Percentiles rank a stretch among this genome's conserved stretches.
These are phyloP conservation scores for Rosa rugosa DNA, from an alignment of 306 rosid genomes.

Conservation along the genomic window DNA sequence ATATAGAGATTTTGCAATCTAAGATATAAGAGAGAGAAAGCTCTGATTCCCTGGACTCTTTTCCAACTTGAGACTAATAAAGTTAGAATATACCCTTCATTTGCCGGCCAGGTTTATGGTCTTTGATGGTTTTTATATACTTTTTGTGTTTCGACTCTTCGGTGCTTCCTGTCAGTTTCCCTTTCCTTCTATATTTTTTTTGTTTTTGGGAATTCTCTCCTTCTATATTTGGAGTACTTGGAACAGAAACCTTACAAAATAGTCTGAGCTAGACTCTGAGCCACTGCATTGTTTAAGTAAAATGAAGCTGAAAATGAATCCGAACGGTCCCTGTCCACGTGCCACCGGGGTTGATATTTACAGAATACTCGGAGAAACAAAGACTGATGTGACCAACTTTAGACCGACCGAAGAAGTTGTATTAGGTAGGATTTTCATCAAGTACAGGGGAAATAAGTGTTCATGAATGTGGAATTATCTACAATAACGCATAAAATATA, in stretches of 20 bases:
- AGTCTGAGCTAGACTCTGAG: neutral
- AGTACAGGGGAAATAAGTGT: too few species aligned
- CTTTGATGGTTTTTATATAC: neutral
- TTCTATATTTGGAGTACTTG: neutral
- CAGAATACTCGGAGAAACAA: neutral
- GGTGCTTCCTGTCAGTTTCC: conserved; percentile 3
- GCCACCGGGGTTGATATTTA: neutral
- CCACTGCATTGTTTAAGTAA: neutral
- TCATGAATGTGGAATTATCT: too few species aligned
- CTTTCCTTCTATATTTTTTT: neutral
- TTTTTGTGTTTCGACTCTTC: neutral
- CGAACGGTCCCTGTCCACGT: neutral
- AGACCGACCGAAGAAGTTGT: neutral
- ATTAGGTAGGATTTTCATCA: too few species aligned
- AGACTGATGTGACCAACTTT: neutral
- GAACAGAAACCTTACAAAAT: neutral
- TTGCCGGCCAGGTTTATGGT: neutral
- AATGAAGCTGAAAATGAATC: neutral
- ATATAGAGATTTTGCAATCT: neutral
- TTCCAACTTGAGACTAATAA: neutral
- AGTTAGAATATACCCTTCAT: too few species aligned
- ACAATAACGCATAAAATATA: too few species aligned
- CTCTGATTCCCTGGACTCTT: neutral
- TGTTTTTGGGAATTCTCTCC: neutral
- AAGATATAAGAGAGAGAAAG: neutral